These are phyloP conservation scores for Diaporthe longicolla DNA, from an alignment of 2,329 filamentous ascomycete genomes.

Conservation along the genomic window DNA sequence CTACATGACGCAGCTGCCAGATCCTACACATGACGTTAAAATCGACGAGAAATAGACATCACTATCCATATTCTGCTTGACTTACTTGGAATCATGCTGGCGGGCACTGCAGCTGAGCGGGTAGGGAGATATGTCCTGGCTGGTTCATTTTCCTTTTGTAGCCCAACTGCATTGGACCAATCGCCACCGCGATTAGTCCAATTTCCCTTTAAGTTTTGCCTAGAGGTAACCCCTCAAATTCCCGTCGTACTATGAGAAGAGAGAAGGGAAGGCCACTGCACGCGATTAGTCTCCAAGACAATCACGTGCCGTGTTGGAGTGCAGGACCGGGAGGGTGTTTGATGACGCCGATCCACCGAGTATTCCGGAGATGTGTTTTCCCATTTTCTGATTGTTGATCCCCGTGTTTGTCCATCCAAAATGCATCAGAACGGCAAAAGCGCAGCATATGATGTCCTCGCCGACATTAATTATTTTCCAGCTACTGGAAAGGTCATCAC, in stretches of 20 bases:
- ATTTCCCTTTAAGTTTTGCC: not conserved
- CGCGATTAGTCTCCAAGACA: not conserved
- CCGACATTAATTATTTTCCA: conserved; percentile 36
- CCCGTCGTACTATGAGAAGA: not conserved
- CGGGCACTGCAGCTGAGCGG: too few species aligned
- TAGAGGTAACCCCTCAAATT: not conserved
- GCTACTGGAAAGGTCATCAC: conserved; percentile 10
- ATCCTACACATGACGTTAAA: too few species aligned
- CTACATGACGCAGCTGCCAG: too few species aligned
- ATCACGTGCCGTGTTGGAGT: conserved; percentile 27
- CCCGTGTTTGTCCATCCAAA: not conserved
- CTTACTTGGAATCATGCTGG: too few species aligned
- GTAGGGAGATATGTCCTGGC: too few species aligned
- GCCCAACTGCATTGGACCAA: too few species aligned
- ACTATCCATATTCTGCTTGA: too few species aligned
- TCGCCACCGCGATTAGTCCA: too few species aligned
- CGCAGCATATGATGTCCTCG: conserved; percentile 14
- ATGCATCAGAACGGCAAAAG: not conserved
- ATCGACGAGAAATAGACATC: too few species aligned
- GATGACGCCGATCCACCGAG: conserved; percentile 18
- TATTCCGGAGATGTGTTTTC: accelerated
- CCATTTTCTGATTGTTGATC: accelerated
- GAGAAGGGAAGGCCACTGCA: not conserved
- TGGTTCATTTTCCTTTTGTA: too few species aligned
- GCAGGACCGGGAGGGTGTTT: not conserved